These are phyloP conservation scores for Soucietia sequanensis DNA, from an alignment of 805 yeast genomes.

Conservation along the genomic window DNA sequence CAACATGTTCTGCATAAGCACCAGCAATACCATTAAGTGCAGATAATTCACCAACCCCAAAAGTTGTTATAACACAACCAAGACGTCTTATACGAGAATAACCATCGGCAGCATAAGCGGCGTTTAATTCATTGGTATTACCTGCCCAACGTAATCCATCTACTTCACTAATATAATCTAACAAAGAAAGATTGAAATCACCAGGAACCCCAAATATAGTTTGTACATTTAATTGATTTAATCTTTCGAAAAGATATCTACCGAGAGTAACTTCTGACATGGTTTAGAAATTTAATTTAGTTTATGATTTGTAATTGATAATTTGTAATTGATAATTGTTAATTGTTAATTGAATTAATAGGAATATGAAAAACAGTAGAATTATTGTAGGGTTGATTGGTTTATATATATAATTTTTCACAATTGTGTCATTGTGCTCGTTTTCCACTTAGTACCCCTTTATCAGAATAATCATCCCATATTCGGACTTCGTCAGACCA, in stretches of 20 bases:
- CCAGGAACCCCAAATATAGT: constrained; percentile 43
- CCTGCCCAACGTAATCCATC: constrained; percentile 44
- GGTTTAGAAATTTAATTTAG: not conserved
- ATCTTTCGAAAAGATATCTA: constrained; percentile 39
- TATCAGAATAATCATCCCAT: no score
- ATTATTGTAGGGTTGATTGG: no score
- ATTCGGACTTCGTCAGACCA: no score
- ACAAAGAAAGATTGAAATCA: constrained; percentile 37
- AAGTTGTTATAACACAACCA: constrained; percentile 37
- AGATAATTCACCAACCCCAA: constrained; percentile 42
- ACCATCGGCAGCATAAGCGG: constrained; percentile 45
- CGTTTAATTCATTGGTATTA: constrained; percentile 43
- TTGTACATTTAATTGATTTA: constrained; percentile 34
- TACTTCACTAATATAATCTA: constrained; percentile 40
- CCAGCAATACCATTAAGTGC: constrained; percentile 42
- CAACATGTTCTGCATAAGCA: constrained; percentile 42
- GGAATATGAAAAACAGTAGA: no score
- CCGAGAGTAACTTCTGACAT: constrained; percentile 39
- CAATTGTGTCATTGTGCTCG: no score
- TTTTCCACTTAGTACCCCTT: no score
- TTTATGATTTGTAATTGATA: no score
- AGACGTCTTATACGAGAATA: constrained; percentile 39
- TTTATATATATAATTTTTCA: no score
- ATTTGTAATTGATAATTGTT: no score
- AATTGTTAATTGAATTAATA: not conserved